Base-by-base conservation (phyloP, 2,329 filamentous ascomycete genomes). In the Zalaria sp. region DNA sequence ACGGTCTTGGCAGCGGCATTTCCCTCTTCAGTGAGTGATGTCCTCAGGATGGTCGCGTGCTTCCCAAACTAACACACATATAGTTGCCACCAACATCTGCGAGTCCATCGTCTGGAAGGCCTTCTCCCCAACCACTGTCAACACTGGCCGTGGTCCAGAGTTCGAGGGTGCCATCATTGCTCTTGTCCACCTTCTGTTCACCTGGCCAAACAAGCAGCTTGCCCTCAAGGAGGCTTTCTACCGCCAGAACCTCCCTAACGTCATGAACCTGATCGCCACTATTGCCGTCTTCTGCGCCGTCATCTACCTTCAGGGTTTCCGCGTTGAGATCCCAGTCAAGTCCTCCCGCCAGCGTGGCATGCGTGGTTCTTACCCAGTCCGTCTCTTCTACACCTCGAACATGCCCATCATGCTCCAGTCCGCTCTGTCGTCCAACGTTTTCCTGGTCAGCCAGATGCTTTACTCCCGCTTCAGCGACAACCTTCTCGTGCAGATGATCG, bases 401-500 rank as follows among this genome's bases (percentile, higher is more conserved):
- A 98, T 98, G 93, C 91, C 91, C 61, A 98, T 98, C 70, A 98
- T 98, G 91, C 77, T 98, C 64, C 93, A 98, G 73, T 96, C 89
- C 38, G 91, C 91, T 54, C 79, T 98, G 53, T 94, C 86, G 53
- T 95, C 89, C 75, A 98, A 98, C 75, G 79, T 98, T 68, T 98
- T 98, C 80, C 73, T 98, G 51, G 87, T 98, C 71, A 91, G 83
- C 63, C 91, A 98, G 75, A 96, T 96, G 88, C 79, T 98, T 53
- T 96, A 93, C 79, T 93, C 85, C 49, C 88, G 89, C 65, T 96
- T 98, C 75, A 91, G 87, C 37, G 91, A 98, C 71, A 98, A 98
- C 75, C 81, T 98, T 48, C 79, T 98, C 45, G 91, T 98, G 67
- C 86, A 85, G 63, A 83, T 98, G 57, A 83, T 98, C 59, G 91